Conservation (phyloP, 169 alveolate species). For the Cryptosporidium bovis region DNA sequence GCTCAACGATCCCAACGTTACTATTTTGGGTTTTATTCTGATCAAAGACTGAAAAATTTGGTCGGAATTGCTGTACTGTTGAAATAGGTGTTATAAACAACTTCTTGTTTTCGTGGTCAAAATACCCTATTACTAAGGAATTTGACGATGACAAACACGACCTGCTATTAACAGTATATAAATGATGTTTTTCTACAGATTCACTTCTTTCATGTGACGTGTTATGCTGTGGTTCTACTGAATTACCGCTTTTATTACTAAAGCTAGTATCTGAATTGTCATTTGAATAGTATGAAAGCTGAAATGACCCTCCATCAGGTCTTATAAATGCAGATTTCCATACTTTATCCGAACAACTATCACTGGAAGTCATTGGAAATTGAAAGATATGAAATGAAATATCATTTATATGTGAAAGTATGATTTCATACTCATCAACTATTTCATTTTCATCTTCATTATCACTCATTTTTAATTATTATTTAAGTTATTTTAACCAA, state of each 20-base stretch:
- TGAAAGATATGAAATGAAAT: slow-evolving; percentile 63
- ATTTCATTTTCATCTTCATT: slow-evolving; percentile 29
- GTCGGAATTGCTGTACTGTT: slow-evolving; percentile 64
- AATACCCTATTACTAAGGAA: slow-evolving; percentile 52
- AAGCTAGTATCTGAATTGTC: not conserved
- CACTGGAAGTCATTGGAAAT: slow-evolving; percentile 60
- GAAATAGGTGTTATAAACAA: slow-evolving; percentile 69
- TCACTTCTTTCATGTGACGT: slow-evolving; percentile 11
- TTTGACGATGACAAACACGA: slow-evolving; percentile 64
- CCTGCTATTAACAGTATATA: slow-evolving; percentile 56
- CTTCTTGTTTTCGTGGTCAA: slow-evolving; percentile 55
- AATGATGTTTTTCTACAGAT: not conserved
- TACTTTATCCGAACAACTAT: not conserved
- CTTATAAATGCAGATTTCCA: slow-evolving; percentile 72
- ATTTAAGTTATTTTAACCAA: no score
- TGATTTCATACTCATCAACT: slow-evolving; percentile 54
- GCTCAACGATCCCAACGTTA: slow-evolving; percentile 51
- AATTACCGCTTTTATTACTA: not conserved
- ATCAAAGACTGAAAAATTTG: slow-evolving; percentile 56
- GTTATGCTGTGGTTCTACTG: not conserved
- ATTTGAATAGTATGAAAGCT: slow-evolving; percentile 45
- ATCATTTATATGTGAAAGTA: slow-evolving; percentile 65
- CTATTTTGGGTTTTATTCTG: slow-evolving; percentile 5
- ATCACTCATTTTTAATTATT: not conserved
- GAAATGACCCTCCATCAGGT: slow-evolving; percentile 69